Conservation (phyloP, 1,139 yeast species). For the Suhomyces panamericanus region DNA sequence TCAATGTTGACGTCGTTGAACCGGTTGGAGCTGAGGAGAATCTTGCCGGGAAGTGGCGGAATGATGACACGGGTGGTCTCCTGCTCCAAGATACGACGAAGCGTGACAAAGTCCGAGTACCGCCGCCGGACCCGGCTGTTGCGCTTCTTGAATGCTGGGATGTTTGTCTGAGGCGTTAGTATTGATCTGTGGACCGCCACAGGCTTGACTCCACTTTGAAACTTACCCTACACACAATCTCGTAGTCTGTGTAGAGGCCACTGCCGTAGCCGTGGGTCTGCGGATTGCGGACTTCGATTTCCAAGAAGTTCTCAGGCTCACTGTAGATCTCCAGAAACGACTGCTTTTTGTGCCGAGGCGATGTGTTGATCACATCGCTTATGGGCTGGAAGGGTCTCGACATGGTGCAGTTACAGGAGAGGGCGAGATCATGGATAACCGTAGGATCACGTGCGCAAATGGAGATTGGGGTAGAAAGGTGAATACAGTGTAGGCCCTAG, state of each 20-base stretch:
- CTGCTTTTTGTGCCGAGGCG: constrained; percentile 52
- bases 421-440: background rate
- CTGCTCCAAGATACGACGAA: constrained; percentile 71
- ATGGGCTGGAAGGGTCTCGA: constrained; percentile 49
- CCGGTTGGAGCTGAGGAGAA: constrained; percentile 63
- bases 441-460: constrained; percentile 1
- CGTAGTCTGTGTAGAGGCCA: constrained; percentile 85
- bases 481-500: background rate
- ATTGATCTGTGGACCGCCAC: background rate
- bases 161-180: constrained; percentile 50
- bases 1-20: constrained; percentile 85
- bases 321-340: constrained; percentile 84
- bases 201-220: too few species aligned
- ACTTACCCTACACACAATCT: constrained; percentile 70
- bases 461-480: background rate
- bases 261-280: constrained; percentile 74
- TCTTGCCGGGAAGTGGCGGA: constrained; percentile 87
- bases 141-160: constrained; percentile 79
- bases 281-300: constrained; percentile 80
- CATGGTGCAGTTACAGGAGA: constrained; percentile 22
- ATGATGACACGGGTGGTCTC: constrained; percentile 78
- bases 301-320: constrained; percentile 92
- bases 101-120: constrained; percentile 85
- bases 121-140: constrained; percentile 76
- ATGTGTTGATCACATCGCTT: constrained; percentile 43